Base-by-base conservation (phyloP, 2,329 filamentous ascomycete species). In the Cladosporium sp. region DNA sequence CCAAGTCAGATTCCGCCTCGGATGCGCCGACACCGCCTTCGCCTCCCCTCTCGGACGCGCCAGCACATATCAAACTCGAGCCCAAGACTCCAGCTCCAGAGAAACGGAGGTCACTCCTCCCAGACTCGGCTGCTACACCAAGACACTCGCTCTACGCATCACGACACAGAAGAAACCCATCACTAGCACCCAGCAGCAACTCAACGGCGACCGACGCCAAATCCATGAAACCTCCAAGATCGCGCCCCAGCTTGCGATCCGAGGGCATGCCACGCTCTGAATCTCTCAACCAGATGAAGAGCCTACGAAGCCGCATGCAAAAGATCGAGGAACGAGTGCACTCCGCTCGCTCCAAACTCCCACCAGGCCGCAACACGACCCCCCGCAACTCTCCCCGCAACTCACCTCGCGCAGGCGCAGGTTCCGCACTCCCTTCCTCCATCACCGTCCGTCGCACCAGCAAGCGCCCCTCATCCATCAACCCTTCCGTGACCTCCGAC, bases 301-400 rank as follows among this genome's bases (percentile, higher is more conserved):
- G 86, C 24, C 83, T 99, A 57, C 96, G 95, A 52, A 91, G 89
- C 22, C 93, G 97, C 72, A 96, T 97, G 90, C 89, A 96, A 70
- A 88, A 89, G 59, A 84, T 99, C 54, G 93, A 97, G 68, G 89
- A 93, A 56, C 83, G 93, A 39, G 92, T 99, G 8, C 90, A 97
- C 54, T 89, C 86, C 19, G 93, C 86, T 15, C 84, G 90, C 59
- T 96, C 92, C 34, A 96, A 93, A 70, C 80, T 99, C 17, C 93
- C 93, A 2, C 89, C 86, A 1, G n/a, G n/a, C n/a, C n/a, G n/a
- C n/a, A n/a, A n/a, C n/a, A n/a, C n/a, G n/a, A n/a, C n/a, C n/a
- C 89, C 91, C 7, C 79, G 76, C 49, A 93, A 87, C 0, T 90
- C 91, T 4, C 89, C 91, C 15, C 83, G 85, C 42, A 79, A 80